Conservation (phyloP, 768 basidiomycete genomes). For the Mycena kentingensis region DNA sequence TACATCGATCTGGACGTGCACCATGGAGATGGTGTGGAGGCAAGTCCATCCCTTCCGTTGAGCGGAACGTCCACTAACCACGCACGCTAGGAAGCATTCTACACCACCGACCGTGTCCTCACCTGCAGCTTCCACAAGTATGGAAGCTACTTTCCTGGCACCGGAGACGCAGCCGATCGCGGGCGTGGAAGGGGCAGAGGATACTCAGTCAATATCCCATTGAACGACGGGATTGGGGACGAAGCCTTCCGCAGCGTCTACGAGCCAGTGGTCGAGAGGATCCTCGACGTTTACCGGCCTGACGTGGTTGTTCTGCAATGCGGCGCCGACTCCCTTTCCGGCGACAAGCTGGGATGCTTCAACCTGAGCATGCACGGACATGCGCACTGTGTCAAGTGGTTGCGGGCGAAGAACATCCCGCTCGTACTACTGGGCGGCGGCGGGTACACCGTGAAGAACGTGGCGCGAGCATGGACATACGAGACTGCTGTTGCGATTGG, state of each 20-base stretch:
- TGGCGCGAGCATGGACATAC: conserved; percentile 92
- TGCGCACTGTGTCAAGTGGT: conserved; percentile 85
- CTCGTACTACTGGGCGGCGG: conserved; percentile 93
- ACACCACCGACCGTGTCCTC: conserved; percentile 96
- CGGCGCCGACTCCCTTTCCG: conserved; percentile 93
- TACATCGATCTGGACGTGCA: conserved; percentile 99
- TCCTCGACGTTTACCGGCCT: conserved; percentile 86
- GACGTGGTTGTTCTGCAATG: conserved; percentile 91
- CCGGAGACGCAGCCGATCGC: conserved; percentile 80
- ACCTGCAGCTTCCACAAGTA: conserved; percentile 96
- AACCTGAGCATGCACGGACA: conserved; percentile 96
- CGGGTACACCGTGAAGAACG: conserved; percentile 97
- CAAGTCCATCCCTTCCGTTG: no score
- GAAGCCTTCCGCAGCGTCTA: conserved; percentile 85
- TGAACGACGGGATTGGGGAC: conserved; percentile 93
- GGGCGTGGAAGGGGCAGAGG: conserved; percentile 84
- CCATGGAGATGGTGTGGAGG: conserved; percentile 98
- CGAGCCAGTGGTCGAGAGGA: conserved; percentile 86
- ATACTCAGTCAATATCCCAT: conserved; percentile 90
- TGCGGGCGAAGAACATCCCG: conserved; percentile 80
- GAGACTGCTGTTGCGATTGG: conserved; percentile 95
- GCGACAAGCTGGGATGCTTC: conserved; percentile 95
- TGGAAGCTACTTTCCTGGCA: conserved; percentile 93
- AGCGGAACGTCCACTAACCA: no score
- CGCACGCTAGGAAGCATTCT: conserved; percentile 98